phyloP scores from a whole-genome alignment of 148 eudicot species.

The Tetragonia tetragonoides region DNA sequence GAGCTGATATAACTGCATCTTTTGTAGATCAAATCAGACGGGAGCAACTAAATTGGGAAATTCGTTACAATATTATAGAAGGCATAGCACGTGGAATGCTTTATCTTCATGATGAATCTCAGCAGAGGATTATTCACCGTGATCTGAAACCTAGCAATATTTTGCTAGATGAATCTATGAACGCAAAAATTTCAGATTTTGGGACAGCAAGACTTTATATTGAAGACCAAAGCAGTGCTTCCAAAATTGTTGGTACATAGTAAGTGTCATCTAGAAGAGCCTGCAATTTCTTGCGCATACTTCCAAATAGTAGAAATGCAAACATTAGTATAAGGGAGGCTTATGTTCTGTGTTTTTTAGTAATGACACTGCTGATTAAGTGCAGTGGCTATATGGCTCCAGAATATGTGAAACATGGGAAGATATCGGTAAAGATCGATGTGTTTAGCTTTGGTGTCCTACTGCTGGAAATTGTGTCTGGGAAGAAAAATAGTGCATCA shows the following conservation, averaged over 20 bases:
- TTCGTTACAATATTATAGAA: slow-evolving; percentile 35
- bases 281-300: neutral
- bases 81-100: slow-evolving; percentile 45
- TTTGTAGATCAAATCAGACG: slow-evolving; percentile 24
- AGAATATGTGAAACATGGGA: slow-evolving; percentile 43
- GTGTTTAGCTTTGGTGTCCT: slow-evolving; percentile 59
- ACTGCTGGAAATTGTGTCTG: slow-evolving; percentile 47
- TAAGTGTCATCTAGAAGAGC: slow-evolving; percentile 12
- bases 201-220: slow-evolving; percentile 31
- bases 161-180: slow-evolving; percentile 31
- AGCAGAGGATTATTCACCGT: slow-evolving; percentile 32
- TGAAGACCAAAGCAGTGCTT: slow-evolving; percentile 26
- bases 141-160: slow-evolving; percentile 18
- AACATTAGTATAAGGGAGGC: no score
- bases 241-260: slow-evolving; percentile 37
- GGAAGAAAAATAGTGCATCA: slow-evolving; percentile 18
- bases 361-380: neutral
- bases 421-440: slow-evolving; percentile 45
- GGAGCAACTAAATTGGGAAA: slow-evolving; percentile 28
- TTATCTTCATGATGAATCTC: slow-evolving; percentile 43
- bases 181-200: slow-evolving; percentile 42
- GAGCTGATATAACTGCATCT: neutral
- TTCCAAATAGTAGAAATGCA: neutral
- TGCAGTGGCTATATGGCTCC: slow-evolving; percentile 66
- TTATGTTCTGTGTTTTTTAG: no score